Base-by-base conservation (phyloP, 177 flowering plant species). In the Tripterygium wilfordii region DNA sequence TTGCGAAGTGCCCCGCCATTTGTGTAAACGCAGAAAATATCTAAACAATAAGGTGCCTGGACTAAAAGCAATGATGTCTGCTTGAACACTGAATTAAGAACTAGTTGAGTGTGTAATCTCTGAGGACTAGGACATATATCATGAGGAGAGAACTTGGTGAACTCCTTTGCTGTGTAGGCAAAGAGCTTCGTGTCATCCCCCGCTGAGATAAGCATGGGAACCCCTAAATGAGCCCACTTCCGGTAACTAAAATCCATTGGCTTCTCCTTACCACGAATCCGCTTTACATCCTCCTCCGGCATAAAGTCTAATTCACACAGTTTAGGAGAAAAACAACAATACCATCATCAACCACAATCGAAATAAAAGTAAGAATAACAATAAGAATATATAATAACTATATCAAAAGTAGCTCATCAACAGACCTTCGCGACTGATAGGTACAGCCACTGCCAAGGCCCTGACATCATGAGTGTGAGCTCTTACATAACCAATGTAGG, bases 111-210 rank as follows among this genome's bases (percentile, higher is more conserved):
- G 2, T 87, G 82, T 33, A 72, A 57, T 66, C 92, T 82, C 66
- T 94, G 99, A 54, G 99, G 99, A 48, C 91, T 89, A 52, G 99
- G 99, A 56, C 95, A 90, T 33, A 94, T 80, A 74, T 94, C 99
- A 80, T 90, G 97, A 16, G 99, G 97, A 46, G 83, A 67, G 54
- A 85, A 94, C 57, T 76, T 77, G 30, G 85, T 81, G 55, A 94
- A 90, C 60, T 88, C 91, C 53, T 65, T 68, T 31, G 62, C 85
- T 51, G 94, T 74, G 60, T 87, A 90, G 17, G 99, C 96, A 79
- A 75, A 83, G 22, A 90, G 83, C 66, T 88, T 90, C 10, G 95
- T 72, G 55, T 94, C 97, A 75, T 94, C 99, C 50, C 96, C 97
- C 53, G 83, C 97, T 21, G 99, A 94, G 38, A 94, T 79, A 49